Base-by-base conservation (phyloP, 352 stramenopile genomes). In the Phytophthora melonis region DNA sequence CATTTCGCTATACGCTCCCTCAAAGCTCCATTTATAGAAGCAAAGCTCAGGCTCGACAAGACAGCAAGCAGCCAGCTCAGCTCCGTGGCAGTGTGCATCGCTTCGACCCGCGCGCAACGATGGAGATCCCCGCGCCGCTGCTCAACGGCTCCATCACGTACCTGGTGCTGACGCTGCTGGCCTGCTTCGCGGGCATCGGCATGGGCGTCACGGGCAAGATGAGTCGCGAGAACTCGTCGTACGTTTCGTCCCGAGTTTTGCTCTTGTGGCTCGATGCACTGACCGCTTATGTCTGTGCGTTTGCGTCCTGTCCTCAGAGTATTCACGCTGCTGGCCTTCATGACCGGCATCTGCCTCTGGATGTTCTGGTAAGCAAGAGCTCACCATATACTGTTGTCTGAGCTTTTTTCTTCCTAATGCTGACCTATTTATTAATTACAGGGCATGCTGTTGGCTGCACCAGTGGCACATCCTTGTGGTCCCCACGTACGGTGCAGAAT, bases 381-480 rank as follows among this genome's bases (percentile, higher is more conserved):
- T 34, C 30, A 63, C 1, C 9, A 43, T 23, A 18, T 45, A 8
- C 11, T 7, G 32, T 55, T 54, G 1, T 50, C n/a, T 60, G 21
- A 53, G 11, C 2, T 16, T 18, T 58, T 66, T 1, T n/a, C 53
- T 32, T 10, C 68, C 18, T 7, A 32, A 32, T 58, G 59, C 54
- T 53, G 52, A 50, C 43, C 43, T 18, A 45, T 39, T 61, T 63
- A 84, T 75, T 81, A 79, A 10, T 45, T 62, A 47, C 45, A 95
- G 88, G 88, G 90, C 88, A n/a, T 97, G 90, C 71, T 94, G 87
- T 85, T 97, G 90, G 90, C 66, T 97, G 66, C 90, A 97, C 77
- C 90, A 97, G 82, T 97, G 90, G 90, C 90, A 97, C 82, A 91
- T 95, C 60, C 77, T 97, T 53, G 81, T 97, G 47, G 88, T 94